phyloP scores from a whole-genome alignment of 805 yeast species.

The Pichia rugopelliculosa region DNA sequence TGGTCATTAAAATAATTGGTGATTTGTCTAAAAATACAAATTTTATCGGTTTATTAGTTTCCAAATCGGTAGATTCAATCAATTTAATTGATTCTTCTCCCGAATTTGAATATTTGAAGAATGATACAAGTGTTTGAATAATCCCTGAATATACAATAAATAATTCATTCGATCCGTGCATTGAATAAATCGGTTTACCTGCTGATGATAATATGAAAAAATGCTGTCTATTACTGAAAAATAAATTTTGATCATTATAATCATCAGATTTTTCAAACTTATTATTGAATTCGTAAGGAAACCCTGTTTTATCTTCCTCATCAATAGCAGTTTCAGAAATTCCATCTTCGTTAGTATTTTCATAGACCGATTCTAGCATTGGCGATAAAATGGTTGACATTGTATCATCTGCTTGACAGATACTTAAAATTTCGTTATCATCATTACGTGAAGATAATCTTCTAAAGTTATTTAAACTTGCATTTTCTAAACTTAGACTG shows the following conservation, averaged over 20 bases:
- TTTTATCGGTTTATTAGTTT: slow-evolving; percentile 28
- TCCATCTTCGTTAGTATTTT: neutral
- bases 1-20: slow-evolving; percentile 71
- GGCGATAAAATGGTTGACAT: slow-evolving; percentile 3
- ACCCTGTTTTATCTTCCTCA: neutral
- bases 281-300: slow-evolving; percentile 15
- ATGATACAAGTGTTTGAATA: slow-evolving; percentile 69
- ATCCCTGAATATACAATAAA: slow-evolving; percentile 70
- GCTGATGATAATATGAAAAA: slow-evolving; percentile 75
- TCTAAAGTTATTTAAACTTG: neutral
- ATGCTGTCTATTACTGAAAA: slow-evolving; percentile 46
- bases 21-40: slow-evolving; percentile 54
- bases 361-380: neutral
- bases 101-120: slow-evolving; percentile 43
- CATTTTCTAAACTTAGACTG: slow-evolving; percentile 9
- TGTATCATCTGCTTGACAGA: slow-evolving; percentile 5
- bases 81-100: slow-evolving; percentile 35
- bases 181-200: slow-evolving; percentile 81
- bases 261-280: slow-evolving; percentile 23
- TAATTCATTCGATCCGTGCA: slow-evolving; percentile 63
- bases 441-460: neutral
- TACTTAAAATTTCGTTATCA: neutral
- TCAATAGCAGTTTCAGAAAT: too few relatives aligned
- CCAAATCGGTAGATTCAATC: slow-evolving; percentile 38
- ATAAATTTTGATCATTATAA: slow-evolving; percentile 22